A percentile compares a stretch with the other conserved stretches of the same genome.
Evolutionary conservation across 192 early-diverging fungal species (phyloP).

Genomic region (Mortierella claussenii): DNA sequence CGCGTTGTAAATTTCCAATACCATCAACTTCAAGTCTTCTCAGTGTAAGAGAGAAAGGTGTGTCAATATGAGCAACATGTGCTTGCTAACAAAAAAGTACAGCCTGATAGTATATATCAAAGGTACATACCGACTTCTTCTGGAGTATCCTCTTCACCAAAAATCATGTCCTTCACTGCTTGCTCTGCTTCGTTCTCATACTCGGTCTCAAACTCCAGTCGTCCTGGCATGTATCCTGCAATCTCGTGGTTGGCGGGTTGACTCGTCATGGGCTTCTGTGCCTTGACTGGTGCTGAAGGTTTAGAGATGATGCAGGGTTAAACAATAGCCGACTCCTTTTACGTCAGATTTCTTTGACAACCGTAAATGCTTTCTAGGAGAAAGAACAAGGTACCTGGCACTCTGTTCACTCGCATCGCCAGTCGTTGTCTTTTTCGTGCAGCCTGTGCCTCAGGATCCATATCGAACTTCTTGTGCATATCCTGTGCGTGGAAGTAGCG

Average conservation of each 20-base stretch:
- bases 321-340: no score
- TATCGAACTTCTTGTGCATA: conserved; percentile 77
- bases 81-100: no score
- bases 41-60: conserved; percentile 1
- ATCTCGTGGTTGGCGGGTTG: conserved; percentile 96
- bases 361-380: no score
- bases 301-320: background rate
- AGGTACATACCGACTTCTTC: conserved; percentile 84
- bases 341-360: no score
- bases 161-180: conserved; percentile 93
- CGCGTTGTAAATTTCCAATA: conserved; percentile 94
- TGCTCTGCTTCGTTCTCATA: conserved; percentile 96
- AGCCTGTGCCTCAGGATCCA: conserved; percentile 56
- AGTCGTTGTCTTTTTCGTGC: conserved; percentile 51
- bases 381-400: conserved; percentile 45
- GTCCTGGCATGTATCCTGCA: conserved; percentile 96
- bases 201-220: conserved; percentile 96
- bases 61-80: no score
- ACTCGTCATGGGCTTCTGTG: conserved; percentile 75
- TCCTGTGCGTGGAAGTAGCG: no score
- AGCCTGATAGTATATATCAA: no score
- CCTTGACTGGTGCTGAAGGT: conserved; percentile 26
- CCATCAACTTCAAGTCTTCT: conserved; percentile 84
- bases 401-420: conserved; percentile 22
- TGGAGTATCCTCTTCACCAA: conserved; percentile 85